A percentile compares a stretch with the other conserved stretches of the same genome.
These are phyloP conservation scores for Trichocomaceae sp. DNA, from an alignment of 2,329 filamentous ascomycete species.

Conservation along the genomic window DNA sequence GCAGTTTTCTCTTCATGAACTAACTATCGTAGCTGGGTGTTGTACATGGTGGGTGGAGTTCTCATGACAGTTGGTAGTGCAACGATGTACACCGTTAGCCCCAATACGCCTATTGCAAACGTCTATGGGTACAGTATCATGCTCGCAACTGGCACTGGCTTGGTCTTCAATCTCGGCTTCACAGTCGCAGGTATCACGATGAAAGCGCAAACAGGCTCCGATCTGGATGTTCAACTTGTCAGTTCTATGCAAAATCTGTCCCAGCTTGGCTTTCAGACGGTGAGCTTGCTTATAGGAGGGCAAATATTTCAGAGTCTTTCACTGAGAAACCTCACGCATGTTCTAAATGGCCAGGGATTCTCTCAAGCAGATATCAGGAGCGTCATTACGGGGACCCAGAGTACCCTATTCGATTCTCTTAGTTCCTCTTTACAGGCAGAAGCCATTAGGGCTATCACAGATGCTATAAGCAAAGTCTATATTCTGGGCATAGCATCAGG, in stretches of 20 bases:
- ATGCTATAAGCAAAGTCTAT: background rate
- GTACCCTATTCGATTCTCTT: background rate
- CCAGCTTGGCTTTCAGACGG: background rate
- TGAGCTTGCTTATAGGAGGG: constrained; percentile 1
- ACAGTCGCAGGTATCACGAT: constrained; percentile 9
- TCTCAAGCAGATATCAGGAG: background rate
- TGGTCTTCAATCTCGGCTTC: constrained; percentile 18
- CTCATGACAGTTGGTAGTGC: constrained; percentile 21
- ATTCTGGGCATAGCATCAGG: background rate
- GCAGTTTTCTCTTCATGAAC: background rate
- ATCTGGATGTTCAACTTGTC: background rate
- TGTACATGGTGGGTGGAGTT: constrained; percentile 21
- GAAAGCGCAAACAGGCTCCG: background rate
- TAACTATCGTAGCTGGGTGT: constrained; percentile 13
- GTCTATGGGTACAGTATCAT: constrained; percentile 25
- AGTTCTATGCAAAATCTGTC: constrained; percentile 4
- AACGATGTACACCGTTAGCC: constrained; percentile 17
- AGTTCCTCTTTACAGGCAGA: background rate
- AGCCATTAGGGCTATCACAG: background rate
- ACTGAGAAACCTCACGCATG: background rate
- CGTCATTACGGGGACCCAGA: constrained; percentile 3
- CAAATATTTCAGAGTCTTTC: constrained; percentile 3
- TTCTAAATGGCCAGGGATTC: background rate
- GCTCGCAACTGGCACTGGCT: constrained; percentile 19
- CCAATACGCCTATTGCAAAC: constrained; percentile 11